Base-by-base conservation (phyloP, 2,329 filamentous ascomycete genomes). In the Diaporthe nobilis region DNA sequence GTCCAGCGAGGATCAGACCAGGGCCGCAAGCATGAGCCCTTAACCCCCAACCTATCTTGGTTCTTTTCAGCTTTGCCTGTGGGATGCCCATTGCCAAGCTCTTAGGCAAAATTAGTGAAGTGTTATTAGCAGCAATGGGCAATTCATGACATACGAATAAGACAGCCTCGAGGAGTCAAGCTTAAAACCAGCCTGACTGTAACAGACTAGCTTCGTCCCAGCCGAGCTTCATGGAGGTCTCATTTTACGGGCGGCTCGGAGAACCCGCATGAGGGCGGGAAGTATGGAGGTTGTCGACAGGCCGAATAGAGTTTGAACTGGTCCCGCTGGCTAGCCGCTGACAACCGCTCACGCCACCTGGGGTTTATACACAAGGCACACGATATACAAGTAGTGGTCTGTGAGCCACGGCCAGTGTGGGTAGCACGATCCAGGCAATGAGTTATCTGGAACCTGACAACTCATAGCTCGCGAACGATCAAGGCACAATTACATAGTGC, bases 211-310 rank as follows among this genome's bases (percentile, higher is more conserved):
- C 63, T 68, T 39, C 12, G 31, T 51, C 44, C 44, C 37, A 22
- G 34, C 63, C 31, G 44, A 51, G 47, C 44, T 49, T 68, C 44
- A 53, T 68, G 47, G 44, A 20, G 22, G 44, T 53, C 63, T 37
- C 63, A 34, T 51, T 39, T 68, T 37, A 13, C 63, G 63, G 63
- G 47, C 63, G 13, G 63, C 63, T 68, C 63, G 63, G 63, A 68
- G 47, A n/a, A 37, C 47, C 10, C 47, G 63, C 44, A 53, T 51
- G 47, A 47, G 31, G 31, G 31, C 63, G 63, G 44, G 63, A 51
- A 51, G 63, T 53, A 53, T 53, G 63, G 63, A 68, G 44, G 31
- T 53, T 53, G 20, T 51, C 47, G 31, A 37, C 31, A 68, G 31
- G 63, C 47, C 44, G 47, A 51, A 34, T 49, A 68, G 63, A 68